Evolutionary conservation across 192 early-diverging fungal species (phyloP).

Genomic region (Rhizophagus prolifer): DNA sequence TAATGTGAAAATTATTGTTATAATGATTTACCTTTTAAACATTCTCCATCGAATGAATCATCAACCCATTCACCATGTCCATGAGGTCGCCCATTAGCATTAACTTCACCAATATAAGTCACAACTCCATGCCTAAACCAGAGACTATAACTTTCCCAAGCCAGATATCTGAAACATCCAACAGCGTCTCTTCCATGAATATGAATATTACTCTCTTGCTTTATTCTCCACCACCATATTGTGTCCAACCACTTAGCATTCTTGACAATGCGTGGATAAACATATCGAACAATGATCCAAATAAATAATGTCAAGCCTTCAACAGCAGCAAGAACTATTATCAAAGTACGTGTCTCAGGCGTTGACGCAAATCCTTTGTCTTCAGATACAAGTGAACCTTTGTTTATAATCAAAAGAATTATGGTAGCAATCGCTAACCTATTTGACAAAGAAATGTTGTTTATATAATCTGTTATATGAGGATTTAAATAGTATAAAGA

Average conservation of each 20-base stretch:
- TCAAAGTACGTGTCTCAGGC: conserved; percentile 29
- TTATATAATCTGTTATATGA: background rate
- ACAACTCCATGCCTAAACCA: conserved; percentile 31
- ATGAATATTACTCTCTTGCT: conserved; percentile 12
- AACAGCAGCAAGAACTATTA: conserved; percentile 31
- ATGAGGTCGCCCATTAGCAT: conserved; percentile 39
- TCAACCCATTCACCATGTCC: conserved; percentile 45
- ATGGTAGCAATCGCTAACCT: conserved; percentile 44
- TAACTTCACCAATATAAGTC: conserved; percentile 42
- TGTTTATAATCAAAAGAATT: conserved; percentile 35
- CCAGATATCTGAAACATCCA: conserved; percentile 38
- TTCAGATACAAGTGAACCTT: conserved; percentile 30
- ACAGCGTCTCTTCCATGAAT: conserved; percentile 26
- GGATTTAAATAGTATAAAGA: background rate
- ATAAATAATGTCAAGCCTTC: conserved; percentile 33
- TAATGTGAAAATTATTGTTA: background rate
- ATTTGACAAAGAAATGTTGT: background rate
- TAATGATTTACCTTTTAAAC: conserved; percentile 34
- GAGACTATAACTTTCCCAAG: conserved; percentile 41
- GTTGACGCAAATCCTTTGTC: background rate
- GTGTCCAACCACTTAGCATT: conserved; percentile 36
- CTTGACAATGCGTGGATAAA: conserved; percentile 38
- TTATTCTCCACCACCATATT: conserved; percentile 40
- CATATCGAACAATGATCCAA: conserved; percentile 31
- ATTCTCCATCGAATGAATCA: conserved; percentile 41